These are phyloP conservation scores for Tuber indicum DNA, from an alignment of 495 filamentous ascomycete genomes.

Conservation along the genomic window DNA sequence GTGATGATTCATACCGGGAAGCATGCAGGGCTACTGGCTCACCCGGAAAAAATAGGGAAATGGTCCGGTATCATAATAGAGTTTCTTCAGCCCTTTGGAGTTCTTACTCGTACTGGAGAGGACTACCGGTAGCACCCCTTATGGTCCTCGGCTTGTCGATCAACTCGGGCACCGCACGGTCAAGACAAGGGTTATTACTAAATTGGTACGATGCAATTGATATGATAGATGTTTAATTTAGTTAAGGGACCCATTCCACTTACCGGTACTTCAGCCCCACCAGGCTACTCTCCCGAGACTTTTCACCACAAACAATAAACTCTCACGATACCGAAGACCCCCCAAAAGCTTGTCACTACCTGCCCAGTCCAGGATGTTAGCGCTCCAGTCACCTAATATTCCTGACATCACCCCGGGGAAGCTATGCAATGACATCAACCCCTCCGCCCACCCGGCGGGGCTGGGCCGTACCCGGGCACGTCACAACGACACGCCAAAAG, in stretches of 20 bases:
- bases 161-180: not conserved
- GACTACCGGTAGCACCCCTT: no score
- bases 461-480: not conserved
- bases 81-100: no score
- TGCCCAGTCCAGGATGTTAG: not conserved
- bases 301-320: not conserved
- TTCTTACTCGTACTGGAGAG: no score
- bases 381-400: not conserved
- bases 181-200: not conserved
- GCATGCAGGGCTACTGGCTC: no score
- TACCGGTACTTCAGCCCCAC: not conserved
- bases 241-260: not conserved
- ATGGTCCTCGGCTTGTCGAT: no score
- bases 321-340: not conserved
- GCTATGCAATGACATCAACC: not conserved
- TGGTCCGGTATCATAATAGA: no score
- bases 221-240: not conserved
- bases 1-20: not conserved
- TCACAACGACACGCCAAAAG: not conserved
- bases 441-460: no score
- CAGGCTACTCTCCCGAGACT: not conserved
- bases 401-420: not conserved
- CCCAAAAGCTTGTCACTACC: not conserved
- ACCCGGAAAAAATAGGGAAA: not conserved
- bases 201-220: not conserved